These are phyloP conservation scores for Eucalyptus cloeziana DNA, from an alignment of 345 rosid genomes.

Conservation along the genomic window DNA sequence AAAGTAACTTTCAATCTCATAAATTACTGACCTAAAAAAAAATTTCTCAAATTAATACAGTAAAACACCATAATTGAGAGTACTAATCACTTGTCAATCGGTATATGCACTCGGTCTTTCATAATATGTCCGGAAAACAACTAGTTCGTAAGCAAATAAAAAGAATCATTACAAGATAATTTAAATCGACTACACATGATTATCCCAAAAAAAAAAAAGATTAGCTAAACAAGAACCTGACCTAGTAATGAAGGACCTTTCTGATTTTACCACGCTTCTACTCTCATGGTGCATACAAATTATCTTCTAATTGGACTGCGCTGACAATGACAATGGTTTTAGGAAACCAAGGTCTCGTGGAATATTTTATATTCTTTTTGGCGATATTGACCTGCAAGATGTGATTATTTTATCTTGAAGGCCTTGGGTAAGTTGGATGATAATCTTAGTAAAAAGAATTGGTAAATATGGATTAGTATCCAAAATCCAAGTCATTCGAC, in stretches of 20 bases:
- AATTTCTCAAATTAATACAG: background rate
- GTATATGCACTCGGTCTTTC: background rate
- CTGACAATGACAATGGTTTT: background rate
- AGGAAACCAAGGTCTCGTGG: background rate
- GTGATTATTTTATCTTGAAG: background rate
- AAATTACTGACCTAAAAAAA: too few species aligned
- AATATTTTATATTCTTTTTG: background rate
- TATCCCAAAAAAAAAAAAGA: background rate
- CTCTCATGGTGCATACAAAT: too few species aligned
- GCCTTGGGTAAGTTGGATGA: background rate
- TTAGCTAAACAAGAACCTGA: background rate
- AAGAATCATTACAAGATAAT: background rate
- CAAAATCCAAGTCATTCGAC: background rate
- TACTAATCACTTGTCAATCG: background rate
- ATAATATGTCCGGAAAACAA: too few species aligned
- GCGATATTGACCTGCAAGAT: background rate
- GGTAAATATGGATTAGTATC: background rate
- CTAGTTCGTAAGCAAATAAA: too few species aligned
- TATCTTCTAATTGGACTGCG: background rate
- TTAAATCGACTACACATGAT: background rate
- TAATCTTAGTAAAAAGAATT: background rate
- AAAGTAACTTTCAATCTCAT: background rate
- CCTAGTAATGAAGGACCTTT: background rate
- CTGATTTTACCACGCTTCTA: background rate
- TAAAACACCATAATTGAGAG: background rate